phyloP scores from a whole-genome alignment of 371 early-diverging fungal species.

The Mortierella sp. region DNA sequence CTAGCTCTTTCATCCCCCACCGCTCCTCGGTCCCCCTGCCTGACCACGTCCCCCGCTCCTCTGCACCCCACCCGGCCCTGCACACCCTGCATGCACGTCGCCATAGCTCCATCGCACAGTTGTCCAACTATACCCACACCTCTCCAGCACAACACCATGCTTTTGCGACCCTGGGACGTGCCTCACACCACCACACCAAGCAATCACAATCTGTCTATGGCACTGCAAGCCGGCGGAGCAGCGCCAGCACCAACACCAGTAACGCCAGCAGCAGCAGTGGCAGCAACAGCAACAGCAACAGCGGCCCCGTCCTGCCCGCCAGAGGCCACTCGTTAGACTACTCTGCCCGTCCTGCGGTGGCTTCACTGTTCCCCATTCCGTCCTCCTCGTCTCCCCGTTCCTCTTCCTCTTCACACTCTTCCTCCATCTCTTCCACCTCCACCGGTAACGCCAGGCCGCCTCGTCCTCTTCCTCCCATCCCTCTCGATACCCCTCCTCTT shows the following conservation, averaged over 20 bases:
- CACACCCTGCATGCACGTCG: no score
- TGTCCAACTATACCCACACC: conserved; percentile 1
- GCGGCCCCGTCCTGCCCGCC: background rate
- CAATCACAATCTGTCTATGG: background rate
- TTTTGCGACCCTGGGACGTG: no score
- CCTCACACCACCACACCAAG: background rate
- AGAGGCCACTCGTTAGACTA: conserved; percentile 16
- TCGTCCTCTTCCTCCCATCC: no score
- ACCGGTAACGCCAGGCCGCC: background rate
- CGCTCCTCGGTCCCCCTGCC: conserved; percentile 9
- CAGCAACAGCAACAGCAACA: conserved; percentile 4
- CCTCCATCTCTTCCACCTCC: conserved; percentile 1
- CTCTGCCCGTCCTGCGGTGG: conserved; percentile 9
- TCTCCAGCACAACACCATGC: background rate
- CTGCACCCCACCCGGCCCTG: conserved; percentile 3
- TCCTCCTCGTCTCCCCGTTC: background rate
- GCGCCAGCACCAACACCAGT: conserved; percentile 10
- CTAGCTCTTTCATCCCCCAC: conserved; percentile 11
- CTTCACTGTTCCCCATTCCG: no score
- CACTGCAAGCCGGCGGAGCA: conserved; percentile 4
- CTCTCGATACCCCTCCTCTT: no score
- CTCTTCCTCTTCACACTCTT: conserved; percentile 11
- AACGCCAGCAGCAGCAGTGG: background rate
- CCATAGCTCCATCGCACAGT: no score
- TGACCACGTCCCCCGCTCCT: conserved; percentile 22